Base-by-base conservation (phyloP, 345 rosid genomes). In the Linum usitatissimum region DNA sequence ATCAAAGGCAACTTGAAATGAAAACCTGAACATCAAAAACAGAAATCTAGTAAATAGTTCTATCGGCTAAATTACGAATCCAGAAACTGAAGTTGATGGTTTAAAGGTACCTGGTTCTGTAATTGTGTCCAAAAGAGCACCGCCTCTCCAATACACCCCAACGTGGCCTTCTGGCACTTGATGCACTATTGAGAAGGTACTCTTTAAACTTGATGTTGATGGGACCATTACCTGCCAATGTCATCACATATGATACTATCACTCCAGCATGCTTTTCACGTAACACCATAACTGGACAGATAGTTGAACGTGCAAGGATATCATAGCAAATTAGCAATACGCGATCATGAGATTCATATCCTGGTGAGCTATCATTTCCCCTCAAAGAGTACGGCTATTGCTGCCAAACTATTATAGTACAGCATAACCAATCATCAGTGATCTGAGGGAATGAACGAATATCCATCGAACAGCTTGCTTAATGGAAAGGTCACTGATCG, bases 131-230 rank as follows among this genome's bases (percentile, higher is more conserved):
- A 86, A 72, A 64, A 91, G 92, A 30, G 95, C 98, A 72, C 95
- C 98, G 45, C 95, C 96, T 77, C 87, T 84, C 96, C 94, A 91
- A 66, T 91, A 91, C 8, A 85, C 98, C 64, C 98, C 96, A 57
- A 91, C 97, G 59, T 91, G 88, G 73, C 96, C 96, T 80, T 91
- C 96, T 15, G 96, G 96, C 23, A 91, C 90, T 85, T 88, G 92
- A 59, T 91, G 95, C 60, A 91, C 54, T 72, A 86, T 74, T 38
- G 85, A 70, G 45, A 82, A 76, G 68, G 79, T 74, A 62, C 55
- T 72, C 30, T 55, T 66, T 23, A 70, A 3, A 55, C 15, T 70
- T 21, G 81, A 72, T 8, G 66, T 61, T 18, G 80, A 72, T 45
- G 85, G 85, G 61, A 79, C 65, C 72, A 86, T 36, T 21, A 81